phyloP scores from a whole-genome alignment of 108 stramenopile genomes.

The Fragilariopsis cylindrus region DNA sequence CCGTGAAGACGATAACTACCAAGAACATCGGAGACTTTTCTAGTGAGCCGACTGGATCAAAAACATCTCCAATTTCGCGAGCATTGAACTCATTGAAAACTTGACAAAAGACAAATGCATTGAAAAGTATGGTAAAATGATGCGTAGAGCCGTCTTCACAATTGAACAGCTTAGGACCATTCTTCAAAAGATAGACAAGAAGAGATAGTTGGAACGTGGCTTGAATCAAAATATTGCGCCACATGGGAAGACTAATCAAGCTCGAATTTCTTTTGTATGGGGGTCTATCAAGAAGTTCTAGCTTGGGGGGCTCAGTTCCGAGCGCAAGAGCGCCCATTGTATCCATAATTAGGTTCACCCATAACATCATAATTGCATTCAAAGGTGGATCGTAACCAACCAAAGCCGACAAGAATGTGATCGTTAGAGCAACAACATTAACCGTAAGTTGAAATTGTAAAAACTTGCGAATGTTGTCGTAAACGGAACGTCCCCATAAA shows the following conservation, averaged over 20 bases:
- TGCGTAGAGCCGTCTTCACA: constrained; percentile 67
- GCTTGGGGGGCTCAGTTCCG: constrained; percentile 90
- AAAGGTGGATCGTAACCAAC: constrained; percentile 94
- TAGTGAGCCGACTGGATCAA: constrained; percentile 54
- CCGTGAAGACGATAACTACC: constrained; percentile 78
- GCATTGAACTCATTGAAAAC: constrained; percentile 96
- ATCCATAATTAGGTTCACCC: constrained; percentile 99
- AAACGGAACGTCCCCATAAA: constrained; percentile 97
- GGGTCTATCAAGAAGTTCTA: constrained; percentile 79
- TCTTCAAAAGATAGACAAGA: constrained; percentile 61
- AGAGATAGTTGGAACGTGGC: constrained; percentile 71
- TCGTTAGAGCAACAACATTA: constrained; percentile 97
- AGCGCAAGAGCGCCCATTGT: constrained; percentile 98
- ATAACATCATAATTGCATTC: constrained; percentile 98
- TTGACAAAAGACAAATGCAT: constrained; percentile 93
- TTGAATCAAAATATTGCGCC: constrained; percentile 84
- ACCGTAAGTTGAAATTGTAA: constrained; percentile 97
- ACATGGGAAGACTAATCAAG: constrained; percentile 84
- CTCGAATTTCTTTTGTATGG: constrained; percentile 74
- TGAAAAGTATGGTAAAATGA: constrained; percentile 93
- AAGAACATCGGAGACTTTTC: constrained; percentile 80
- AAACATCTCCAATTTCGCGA: constrained; percentile 73
- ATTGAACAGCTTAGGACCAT: constrained; percentile 53
- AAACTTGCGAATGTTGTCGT: constrained; percentile 98
- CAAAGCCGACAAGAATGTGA: constrained; percentile 93